Conservation (phyloP, 2,329 filamentous ascomycete species). For the Pestalotiopsis sp. region DNA sequence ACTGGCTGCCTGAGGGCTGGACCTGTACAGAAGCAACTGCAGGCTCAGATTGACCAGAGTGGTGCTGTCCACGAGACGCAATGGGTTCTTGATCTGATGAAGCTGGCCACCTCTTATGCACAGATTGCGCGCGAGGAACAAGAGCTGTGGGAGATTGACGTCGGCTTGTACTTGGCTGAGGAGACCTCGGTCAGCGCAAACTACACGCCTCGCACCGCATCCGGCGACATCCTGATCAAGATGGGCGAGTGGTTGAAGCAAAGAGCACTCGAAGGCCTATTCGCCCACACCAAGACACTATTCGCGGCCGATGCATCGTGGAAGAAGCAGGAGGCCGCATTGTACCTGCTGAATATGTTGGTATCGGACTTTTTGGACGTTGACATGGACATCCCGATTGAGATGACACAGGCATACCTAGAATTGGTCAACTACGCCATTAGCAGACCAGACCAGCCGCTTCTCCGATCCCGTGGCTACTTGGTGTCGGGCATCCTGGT, state of each 20-base stretch:
- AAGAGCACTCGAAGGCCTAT: slow-evolving; percentile 76
- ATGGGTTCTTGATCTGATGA: slow-evolving; percentile 89
- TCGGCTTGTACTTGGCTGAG: slow-evolving; percentile 92
- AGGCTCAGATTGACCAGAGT: slow-evolving; percentile 39
- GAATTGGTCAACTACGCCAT: slow-evolving; percentile 81
- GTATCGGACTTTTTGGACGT: slow-evolving; percentile 82
- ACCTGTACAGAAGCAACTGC: slow-evolving; percentile 33
- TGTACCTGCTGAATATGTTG: slow-evolving; percentile 85
- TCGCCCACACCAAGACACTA: slow-evolving; percentile 73
- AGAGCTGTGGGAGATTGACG: slow-evolving; percentile 93
- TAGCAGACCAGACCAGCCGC: slow-evolving; percentile 67
- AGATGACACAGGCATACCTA: slow-evolving; percentile 74
- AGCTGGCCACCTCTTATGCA: slow-evolving; percentile 80
- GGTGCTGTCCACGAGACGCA: slow-evolving; percentile 64
- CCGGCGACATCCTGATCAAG: slow-evolving; percentile 90
- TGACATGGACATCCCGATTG: slow-evolving; percentile 68
- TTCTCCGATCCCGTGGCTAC: slow-evolving; percentile 85
- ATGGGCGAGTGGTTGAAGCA: slow-evolving; percentile 85
- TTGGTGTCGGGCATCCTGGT: slow-evolving; percentile 82
- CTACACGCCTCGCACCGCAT: slow-evolving; percentile 92
- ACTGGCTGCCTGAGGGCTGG: slow-evolving; percentile 88
- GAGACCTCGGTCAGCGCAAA: slow-evolving; percentile 94
- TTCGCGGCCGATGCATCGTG: slow-evolving; percentile 63
- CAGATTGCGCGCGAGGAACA: slow-evolving; percentile 93
- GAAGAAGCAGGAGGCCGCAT: slow-evolving; percentile 74